phyloP scores from a whole-genome alignment of 1,284 basidiomycete genomes.

The Cutaneotrichosporon curvatum region DNA sequence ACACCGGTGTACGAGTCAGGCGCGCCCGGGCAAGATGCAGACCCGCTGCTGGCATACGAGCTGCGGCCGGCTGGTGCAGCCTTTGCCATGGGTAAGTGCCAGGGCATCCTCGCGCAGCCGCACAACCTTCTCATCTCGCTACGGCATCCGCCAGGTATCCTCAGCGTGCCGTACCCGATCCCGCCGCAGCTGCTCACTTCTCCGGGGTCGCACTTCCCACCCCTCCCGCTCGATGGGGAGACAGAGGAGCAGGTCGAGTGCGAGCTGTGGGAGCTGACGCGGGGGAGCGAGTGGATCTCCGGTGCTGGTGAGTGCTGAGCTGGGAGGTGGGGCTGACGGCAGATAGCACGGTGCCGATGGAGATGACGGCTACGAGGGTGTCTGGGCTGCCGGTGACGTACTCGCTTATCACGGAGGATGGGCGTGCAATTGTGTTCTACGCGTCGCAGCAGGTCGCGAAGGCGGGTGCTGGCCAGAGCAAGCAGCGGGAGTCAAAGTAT shows the following conservation, averaged over 20 bases:
- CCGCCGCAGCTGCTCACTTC: constrained; percentile 26
- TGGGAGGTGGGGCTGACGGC: background rate
- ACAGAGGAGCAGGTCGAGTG: constrained; percentile 38
- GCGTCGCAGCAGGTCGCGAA: constrained; percentile 20
- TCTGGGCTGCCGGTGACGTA: constrained; percentile 32
- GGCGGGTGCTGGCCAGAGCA: constrained; percentile 6
- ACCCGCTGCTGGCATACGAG: constrained; percentile 67
- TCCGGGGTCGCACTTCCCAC: constrained; percentile 35
- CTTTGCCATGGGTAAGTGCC: constrained; percentile 31
- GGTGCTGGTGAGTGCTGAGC: constrained; percentile 13
- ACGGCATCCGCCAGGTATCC: constrained; percentile 32
- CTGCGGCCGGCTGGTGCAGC: constrained; percentile 56
- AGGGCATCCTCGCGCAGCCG: constrained; percentile 24
- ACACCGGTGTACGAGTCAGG: constrained; percentile 40
- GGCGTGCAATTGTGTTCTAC: constrained; percentile 44
- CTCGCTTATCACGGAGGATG: constrained; percentile 43
- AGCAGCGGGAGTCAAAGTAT: background rate
- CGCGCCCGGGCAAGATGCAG: constrained; percentile 54
- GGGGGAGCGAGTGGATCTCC: constrained; percentile 25
- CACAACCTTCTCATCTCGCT: constrained; percentile 34
- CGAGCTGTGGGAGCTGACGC: constrained; percentile 35
- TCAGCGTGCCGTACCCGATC: constrained; percentile 35
- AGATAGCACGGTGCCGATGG: constrained; percentile 15
- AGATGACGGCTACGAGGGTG: constrained; percentile 20
- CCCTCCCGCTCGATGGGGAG: constrained; percentile 37